Conservation (phyloP, 805 yeast genomes). For the Priceomyces fermenticarens region DNA sequence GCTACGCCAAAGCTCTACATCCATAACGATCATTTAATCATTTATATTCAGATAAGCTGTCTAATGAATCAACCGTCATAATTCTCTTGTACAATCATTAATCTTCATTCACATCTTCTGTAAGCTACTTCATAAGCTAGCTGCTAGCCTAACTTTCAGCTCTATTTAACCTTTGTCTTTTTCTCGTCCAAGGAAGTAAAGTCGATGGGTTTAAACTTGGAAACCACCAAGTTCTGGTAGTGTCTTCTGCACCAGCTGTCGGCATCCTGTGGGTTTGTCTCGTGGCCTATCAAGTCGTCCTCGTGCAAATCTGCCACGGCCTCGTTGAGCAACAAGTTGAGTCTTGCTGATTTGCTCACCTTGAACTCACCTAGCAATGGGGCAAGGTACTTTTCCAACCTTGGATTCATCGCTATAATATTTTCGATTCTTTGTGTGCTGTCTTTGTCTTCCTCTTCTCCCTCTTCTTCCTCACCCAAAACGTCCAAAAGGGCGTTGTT, state of each 20-base stretch:
- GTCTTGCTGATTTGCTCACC: conserved; percentile 17
- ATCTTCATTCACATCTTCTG: too few relatives aligned
- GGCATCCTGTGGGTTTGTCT: conserved; percentile 37
- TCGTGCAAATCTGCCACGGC: conserved; percentile 32
- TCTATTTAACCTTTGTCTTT: conserved; percentile 8
- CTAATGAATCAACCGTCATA: too few relatives aligned
- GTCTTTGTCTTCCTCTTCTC: not conserved
- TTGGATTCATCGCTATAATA: conserved; percentile 20
- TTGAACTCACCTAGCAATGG: conserved; percentile 14
- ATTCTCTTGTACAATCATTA: too few relatives aligned
- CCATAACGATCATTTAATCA: too few relatives aligned
- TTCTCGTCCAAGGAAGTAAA: conserved; percentile 6
- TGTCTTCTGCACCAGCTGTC: conserved; percentile 39
- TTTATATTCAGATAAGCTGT: too few relatives aligned
- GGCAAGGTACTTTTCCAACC: conserved; percentile 12
- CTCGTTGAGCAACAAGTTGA: conserved; percentile 32
- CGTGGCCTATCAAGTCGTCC: conserved; percentile 34
- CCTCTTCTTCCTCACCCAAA: conserved; percentile 16
- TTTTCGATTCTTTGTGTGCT: conserved; percentile 16
- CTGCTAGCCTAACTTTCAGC: conserved; percentile 12
- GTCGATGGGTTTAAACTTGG: conserved; percentile 33
- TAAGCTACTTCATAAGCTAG: too few relatives aligned
- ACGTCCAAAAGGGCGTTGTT: conserved; percentile 35
- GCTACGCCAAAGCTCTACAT: too few relatives aligned
- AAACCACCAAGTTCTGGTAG: conserved; percentile 29